Evolutionary conservation across 768 basidiomycete genomes (phyloP).

Genomic region (Xanthoconium stramineum): DNA sequence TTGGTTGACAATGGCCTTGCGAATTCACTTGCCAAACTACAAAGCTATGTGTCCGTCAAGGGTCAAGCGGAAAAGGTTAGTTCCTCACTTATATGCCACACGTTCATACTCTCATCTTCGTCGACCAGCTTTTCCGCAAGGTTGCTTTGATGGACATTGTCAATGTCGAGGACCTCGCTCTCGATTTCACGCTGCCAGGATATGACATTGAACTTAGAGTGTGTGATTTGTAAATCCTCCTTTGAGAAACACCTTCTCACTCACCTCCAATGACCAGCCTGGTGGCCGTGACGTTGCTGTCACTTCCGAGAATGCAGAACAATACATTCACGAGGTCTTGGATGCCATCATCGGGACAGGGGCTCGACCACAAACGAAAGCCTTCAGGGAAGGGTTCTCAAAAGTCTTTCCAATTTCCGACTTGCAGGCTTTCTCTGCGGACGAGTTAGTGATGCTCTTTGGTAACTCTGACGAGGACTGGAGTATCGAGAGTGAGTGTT

Average conservation of each 20-base stretch:
- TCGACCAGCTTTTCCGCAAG: conserved; percentile 49
- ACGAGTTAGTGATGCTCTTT: conserved; percentile 94
- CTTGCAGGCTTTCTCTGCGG: conserved; percentile 86
- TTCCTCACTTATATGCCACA: not conserved
- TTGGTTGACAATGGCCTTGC: conserved; percentile 83
- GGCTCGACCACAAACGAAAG: conserved; percentile 72
- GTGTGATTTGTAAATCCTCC: conserved; percentile 22
- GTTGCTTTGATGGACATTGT: conserved; percentile 57
- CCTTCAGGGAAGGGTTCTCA: conserved; percentile 93
- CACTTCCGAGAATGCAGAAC: conserved; percentile 82
- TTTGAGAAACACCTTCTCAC: not conserved
- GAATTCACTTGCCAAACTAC: conserved; percentile 78
- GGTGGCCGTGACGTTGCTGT: conserved; percentile 78
- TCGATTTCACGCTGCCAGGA: conserved; percentile 97
- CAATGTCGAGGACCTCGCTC: conserved; percentile 79
- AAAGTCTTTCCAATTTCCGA: conserved; percentile 94
- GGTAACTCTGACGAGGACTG: conserved; percentile 99
- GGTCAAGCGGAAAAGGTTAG: conserved; percentile 54
- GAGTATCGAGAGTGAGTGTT: conserved; percentile 77
- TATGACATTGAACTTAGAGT: conserved; percentile 91
- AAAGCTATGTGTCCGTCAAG: conserved; percentile 56
- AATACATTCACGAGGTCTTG: conserved; percentile 84
- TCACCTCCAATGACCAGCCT: conserved; percentile 42
- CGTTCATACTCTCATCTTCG: not conserved
- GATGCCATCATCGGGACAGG: conserved; percentile 87